These are phyloP conservation scores for Fusarium caatingaense DNA, from an alignment of 2,329 filamentous ascomycete genomes.

Conservation along the genomic window DNA sequence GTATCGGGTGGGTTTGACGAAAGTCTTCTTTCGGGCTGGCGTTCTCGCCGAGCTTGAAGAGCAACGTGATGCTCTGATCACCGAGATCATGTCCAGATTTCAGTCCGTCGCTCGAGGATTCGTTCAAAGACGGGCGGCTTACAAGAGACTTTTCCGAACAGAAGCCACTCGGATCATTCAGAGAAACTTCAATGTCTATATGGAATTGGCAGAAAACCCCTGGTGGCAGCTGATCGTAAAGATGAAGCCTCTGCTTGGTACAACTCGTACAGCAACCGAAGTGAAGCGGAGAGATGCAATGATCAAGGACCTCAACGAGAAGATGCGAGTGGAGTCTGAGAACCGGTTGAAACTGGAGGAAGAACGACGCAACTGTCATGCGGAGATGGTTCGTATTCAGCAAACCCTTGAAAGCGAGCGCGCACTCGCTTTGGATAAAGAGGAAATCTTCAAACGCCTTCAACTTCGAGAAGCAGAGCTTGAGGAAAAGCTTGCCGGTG, in stretches of 20 bases:
- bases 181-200: slow-evolving; percentile 91
- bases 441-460: slow-evolving; percentile 98
- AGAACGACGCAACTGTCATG: slow-evolving; percentile 85
- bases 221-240: slow-evolving; percentile 97
- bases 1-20: slow-evolving; percentile 94
- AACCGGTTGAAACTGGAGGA: slow-evolving; percentile 88
- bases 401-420: slow-evolving; percentile 96
- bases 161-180: slow-evolving; percentile 97
- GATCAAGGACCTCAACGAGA: slow-evolving; percentile 86
- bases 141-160: slow-evolving; percentile 93
- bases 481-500: slow-evolving; percentile 90
- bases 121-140: slow-evolving; percentile 84
- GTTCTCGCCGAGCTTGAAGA: slow-evolving; percentile 97
- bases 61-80: slow-evolving; percentile 90
- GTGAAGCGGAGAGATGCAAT: slow-evolving; percentile 95
- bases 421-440: slow-evolving; percentile 95
- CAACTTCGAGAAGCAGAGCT: slow-evolving; percentile 92
- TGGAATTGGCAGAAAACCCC: slow-evolving; percentile 88
- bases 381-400: slow-evolving; percentile 89
- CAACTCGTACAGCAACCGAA: slow-evolving; percentile 90
- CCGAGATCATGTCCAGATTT: slow-evolving; percentile 92
- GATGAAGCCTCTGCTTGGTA: slow-evolving; percentile 94
- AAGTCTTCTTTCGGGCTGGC: slow-evolving; percentile 97
- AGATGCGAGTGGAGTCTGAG: slow-evolving; percentile 80
- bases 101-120: slow-evolving; percentile 94